Evolutionary conservation across 2,329 filamentous ascomycete genomes (phyloP).

Genomic region (Decorospora gaudefroyi): DNA sequence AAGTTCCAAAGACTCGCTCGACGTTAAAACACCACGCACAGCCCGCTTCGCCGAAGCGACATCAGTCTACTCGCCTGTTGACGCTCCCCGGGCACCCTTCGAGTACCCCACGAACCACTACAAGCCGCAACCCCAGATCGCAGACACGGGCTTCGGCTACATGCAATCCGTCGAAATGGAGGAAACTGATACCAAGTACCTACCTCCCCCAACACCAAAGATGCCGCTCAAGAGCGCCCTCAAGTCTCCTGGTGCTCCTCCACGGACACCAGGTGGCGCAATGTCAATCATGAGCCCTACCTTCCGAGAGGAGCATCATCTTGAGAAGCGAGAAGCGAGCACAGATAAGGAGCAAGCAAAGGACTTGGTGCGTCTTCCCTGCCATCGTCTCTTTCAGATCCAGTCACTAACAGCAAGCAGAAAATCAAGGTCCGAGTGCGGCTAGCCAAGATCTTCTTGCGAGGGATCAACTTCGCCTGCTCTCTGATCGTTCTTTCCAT

Average conservation of each 20-base stretch:
- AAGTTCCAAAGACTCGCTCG: conserved; percentile 49
- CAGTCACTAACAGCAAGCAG: conserved; percentile 58
- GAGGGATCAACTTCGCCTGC: conserved; percentile 95
- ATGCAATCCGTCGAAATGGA: conserved; percentile 65
- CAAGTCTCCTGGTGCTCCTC: conserved; percentile 82
- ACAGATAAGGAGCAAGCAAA: conserved; percentile 87
- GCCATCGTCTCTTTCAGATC: not conserved
- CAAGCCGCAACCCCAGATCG: conserved; percentile 70
- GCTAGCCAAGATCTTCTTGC: conserved; percentile 92
- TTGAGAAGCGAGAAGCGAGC: conserved; percentile 80
- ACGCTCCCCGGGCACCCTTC: conserved; percentile 54
- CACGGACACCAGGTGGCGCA: conserved; percentile 55
- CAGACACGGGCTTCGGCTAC: conserved; percentile 92
- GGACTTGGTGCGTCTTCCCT: conserved; percentile 74
- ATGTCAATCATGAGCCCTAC: conserved; percentile 84
- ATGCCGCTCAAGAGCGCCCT: conserved; percentile 88
- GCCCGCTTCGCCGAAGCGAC: conserved; percentile 83
- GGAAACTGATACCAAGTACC: conserved; percentile 53
- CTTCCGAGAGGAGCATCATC: conserved; percentile 81
- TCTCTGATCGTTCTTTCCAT: conserved; percentile 92
- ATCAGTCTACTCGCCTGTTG: conserved; percentile 75
- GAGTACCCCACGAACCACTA: conserved; percentile 62
- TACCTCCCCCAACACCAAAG: conserved; percentile 66
- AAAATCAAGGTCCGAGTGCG: conserved; percentile 91
- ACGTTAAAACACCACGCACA: conserved; percentile 68